These are phyloP conservation scores for Ascodesmis nigricans DNA, from an alignment of 495 filamentous ascomycete species.

Conservation along the genomic window DNA sequence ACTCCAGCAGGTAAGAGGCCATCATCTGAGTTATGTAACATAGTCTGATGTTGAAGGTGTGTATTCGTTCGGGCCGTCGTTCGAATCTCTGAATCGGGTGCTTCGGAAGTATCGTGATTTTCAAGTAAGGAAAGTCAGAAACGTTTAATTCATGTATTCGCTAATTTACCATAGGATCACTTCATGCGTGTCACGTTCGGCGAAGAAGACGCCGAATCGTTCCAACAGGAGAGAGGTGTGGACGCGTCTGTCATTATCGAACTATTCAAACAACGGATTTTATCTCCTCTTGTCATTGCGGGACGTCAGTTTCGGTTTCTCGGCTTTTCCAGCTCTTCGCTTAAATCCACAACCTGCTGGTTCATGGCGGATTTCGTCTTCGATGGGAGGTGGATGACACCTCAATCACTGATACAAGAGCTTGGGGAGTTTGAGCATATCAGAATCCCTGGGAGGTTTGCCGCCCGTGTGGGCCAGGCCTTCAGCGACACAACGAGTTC, in stretches of 20 bases:
- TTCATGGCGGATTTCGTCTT: slow-evolving; percentile 48
- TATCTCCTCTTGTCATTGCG: slow-evolving; percentile 38
- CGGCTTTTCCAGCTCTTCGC: slow-evolving; percentile 63
- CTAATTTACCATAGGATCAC: too few species aligned
- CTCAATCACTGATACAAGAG: slow-evolving; percentile 31
- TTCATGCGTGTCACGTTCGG: slow-evolving; percentile 50
- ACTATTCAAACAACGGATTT: too few species aligned
- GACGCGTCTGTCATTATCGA: too few species aligned
- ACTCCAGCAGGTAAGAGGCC: too few species aligned
- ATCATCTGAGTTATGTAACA: too few species aligned
- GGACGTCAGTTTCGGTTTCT: slow-evolving; percentile 40
- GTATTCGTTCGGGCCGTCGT: slow-evolving; percentile 45
- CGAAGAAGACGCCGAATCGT: slow-evolving; percentile 46
- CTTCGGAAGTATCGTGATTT: slow-evolving; percentile 44
- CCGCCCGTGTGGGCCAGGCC: slow-evolving; percentile 62
- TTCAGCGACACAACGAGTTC: slow-evolving; percentile 52
- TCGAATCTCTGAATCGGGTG: slow-evolving; percentile 51
- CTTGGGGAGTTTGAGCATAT: slow-evolving; percentile 47
- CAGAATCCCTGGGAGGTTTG: slow-evolving; percentile 46
- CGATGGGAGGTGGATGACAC: slow-evolving; percentile 24
- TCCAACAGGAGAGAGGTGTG: slow-evolving; percentile 34
- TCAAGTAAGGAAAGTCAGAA: too few species aligned
- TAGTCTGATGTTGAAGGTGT: too few species aligned
- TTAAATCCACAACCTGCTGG: slow-evolving; percentile 47
- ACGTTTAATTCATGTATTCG: too few species aligned